These are phyloP conservation scores for Diversispora eburnea DNA, from an alignment of 192 early-diverging fungal genomes.

Conservation along the genomic window DNA sequence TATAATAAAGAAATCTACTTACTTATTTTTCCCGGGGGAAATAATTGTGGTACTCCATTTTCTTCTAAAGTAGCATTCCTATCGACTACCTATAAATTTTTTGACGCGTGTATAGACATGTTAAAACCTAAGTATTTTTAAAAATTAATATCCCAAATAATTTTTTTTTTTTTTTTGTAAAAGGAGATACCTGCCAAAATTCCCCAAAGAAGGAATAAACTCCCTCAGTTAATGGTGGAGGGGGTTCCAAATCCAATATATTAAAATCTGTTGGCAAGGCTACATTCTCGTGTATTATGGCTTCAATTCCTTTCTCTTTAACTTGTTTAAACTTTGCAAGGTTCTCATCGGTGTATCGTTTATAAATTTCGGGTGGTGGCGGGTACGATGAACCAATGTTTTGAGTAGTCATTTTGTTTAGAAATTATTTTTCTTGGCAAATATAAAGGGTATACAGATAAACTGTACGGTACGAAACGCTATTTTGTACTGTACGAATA, in stretches of 20 bases:
- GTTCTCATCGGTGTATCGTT: slow-evolving; percentile 62
- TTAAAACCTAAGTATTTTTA: background rate
- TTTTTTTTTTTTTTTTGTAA: too few species aligned
- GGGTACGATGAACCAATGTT: slow-evolving; percentile 50
- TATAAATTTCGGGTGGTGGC: slow-evolving; percentile 64
- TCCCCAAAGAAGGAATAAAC: slow-evolving; percentile 64
- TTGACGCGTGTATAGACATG: background rate
- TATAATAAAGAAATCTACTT: background rate
- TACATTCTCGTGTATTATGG: background rate
- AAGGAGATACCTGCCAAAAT: slow-evolving; percentile 56
- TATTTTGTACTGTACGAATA: too few species aligned
- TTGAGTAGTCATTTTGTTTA: background rate
- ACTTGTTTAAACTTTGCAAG: slow-evolving; percentile 34
- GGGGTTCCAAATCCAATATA: slow-evolving; percentile 52
- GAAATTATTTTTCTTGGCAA: background rate
- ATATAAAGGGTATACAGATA: too few species aligned
- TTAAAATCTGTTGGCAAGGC: slow-evolving; percentile 31
- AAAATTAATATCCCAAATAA: background rate
- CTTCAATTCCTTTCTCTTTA: slow-evolving; percentile 13
- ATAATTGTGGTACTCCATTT: slow-evolving; percentile 55
- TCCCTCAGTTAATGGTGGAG: slow-evolving; percentile 49
- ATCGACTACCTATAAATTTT: slow-evolving; percentile 40
- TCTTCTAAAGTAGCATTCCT: slow-evolving; percentile 49
- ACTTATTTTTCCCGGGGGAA: slow-evolving; percentile 45
- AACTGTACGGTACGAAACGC: too few species aligned